Evolutionary conservation across 805 yeast species (phyloP).

Genomic region (Candida nanaspora): DNA sequence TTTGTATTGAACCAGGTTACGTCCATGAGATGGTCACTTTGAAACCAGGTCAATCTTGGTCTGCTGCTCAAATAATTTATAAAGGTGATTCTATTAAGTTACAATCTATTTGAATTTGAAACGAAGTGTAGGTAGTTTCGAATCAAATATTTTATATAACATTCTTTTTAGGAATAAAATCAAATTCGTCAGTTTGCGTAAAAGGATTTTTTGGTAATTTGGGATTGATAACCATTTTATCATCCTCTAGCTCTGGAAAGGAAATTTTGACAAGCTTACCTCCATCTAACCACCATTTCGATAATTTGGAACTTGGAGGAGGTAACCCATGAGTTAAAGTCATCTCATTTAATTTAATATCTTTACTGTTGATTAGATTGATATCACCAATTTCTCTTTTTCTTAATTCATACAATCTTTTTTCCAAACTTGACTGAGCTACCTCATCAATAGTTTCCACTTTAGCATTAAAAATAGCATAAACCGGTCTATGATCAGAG

Average conservation of each 20-base stretch:
- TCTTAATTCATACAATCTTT: conserved; percentile 47
- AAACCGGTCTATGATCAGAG: conserved; percentile 91
- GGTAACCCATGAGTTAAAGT: conserved; percentile 46
- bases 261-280: conserved; percentile 68
- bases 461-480: conserved; percentile 57
- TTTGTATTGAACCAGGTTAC: conserved; percentile 92
- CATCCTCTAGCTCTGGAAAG: conserved; percentile 33
- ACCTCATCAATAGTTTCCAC: conserved; percentile 61
- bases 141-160: neutral
- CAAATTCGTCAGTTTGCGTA: conserved; percentile 40
- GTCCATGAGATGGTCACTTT: conserved; percentile 63
- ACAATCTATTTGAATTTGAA: conserved; percentile 46
- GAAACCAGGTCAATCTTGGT: conserved; percentile 70
- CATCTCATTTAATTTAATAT: conserved; percentile 18
- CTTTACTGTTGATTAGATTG: conserved; percentile 10
- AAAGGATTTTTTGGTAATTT: conserved; percentile 69
- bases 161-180: conserved; percentile 30
- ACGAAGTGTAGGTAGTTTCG: neutral
- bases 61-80: conserved; percentile 54
- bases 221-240: conserved; percentile 56
- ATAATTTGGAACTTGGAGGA: conserved; percentile 77
- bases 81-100: conserved; percentile 55
- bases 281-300: conserved; percentile 90
- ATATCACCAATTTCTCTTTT: conserved; percentile 34
- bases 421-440: conserved; percentile 40